phyloP scores from a whole-genome alignment of 2,329 filamentous ascomycete genomes.

The Cladosporium sp. region DNA sequence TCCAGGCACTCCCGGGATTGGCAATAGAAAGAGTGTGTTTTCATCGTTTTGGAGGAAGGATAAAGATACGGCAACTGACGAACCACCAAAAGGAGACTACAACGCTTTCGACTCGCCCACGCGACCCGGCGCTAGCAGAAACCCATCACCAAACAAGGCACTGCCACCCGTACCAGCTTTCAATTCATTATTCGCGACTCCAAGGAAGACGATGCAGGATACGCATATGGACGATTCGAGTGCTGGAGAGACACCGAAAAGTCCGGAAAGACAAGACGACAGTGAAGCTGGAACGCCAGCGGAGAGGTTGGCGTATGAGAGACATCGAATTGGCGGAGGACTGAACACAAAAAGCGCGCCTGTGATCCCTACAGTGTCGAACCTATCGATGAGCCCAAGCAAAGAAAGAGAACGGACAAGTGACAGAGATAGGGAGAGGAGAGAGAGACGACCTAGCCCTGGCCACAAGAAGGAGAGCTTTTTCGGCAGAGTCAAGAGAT shows the following conservation, averaged over 20 bases:
- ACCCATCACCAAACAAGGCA: slow-evolving; percentile 34
- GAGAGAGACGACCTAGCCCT: slow-evolving; percentile 16
- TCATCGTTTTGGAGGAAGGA: background rate
- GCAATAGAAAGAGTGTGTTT: slow-evolving; percentile 30
- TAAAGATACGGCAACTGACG: slow-evolving; percentile 4
- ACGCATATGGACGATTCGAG: slow-evolving; percentile 38
- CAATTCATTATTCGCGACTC: slow-evolving; percentile 35
- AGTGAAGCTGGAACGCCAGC: slow-evolving; percentile 22
- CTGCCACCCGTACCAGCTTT: slow-evolving; percentile 35
- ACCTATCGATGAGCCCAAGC: background rate
- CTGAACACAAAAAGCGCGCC: slow-evolving; percentile 3
- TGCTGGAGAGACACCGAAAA: slow-evolving; percentile 47
- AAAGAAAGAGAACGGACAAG: slow-evolving; percentile 16
- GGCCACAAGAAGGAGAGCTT: slow-evolving; percentile 22
- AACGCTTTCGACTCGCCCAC: slow-evolving; percentile 43
- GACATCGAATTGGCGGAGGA: background rate
- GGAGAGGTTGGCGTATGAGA: slow-evolving; percentile 7
- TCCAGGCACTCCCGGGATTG: slow-evolving; percentile 16
- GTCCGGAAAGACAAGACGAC: slow-evolving; percentile 38
- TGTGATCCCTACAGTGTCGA: background rate
- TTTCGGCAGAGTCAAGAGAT: slow-evolving; percentile 27
- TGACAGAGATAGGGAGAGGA: slow-evolving; percentile 23
- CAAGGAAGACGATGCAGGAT: slow-evolving; percentile 34
- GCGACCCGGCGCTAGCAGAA: slow-evolving; percentile 6
- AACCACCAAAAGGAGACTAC: slow-evolving; percentile 12